A percentile compares a stretch with the other conserved stretches of the same genome.
phyloP scores from a whole-genome alignment of 768 basidiomycete species.

The Dacryopinax spathularia region DNA sequence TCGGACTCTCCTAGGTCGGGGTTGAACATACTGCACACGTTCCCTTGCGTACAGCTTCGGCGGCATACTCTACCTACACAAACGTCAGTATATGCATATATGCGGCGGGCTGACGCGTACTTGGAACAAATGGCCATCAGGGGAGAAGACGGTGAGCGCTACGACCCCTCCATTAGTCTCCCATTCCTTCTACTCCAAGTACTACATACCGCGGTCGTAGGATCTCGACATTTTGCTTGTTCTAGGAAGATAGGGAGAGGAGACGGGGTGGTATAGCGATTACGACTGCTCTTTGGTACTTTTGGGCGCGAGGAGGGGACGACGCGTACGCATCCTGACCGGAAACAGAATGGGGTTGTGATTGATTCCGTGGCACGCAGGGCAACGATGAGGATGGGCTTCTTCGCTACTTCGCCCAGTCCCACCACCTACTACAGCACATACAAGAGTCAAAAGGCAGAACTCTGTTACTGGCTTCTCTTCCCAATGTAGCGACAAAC shows the following conservation, averaged over 20 bases:
- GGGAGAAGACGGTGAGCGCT: slow-evolving; percentile 97
- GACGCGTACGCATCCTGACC: neutral
- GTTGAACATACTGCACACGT: slow-evolving; percentile 71
- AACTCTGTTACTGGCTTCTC: neutral
- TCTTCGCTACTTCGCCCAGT: neutral
- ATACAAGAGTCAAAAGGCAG: neutral
- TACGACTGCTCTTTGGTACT: neutral
- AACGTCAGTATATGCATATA: slow-evolving; percentile 8
- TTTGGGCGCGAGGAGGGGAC: neutral
- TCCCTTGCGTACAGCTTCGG: slow-evolving; percentile 93
- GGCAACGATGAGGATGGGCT: neutral
- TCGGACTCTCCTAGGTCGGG: neutral
- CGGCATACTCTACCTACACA: slow-evolving; percentile 87
- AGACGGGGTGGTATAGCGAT: neutral
- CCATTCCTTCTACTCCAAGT: no score
- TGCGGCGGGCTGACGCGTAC: slow-evolving; percentile 29
- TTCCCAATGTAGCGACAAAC: neutral
- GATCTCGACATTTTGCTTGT: neutral
- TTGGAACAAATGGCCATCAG: slow-evolving; percentile 98
- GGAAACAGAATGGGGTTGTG: neutral
- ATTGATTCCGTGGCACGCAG: neutral
- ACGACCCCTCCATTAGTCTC: no score
- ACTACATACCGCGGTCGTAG: neutral
- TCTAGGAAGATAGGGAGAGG: neutral
- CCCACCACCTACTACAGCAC: neutral